A percentile compares a stretch with the other conserved stretches of the same genome.
phyloP scores from a whole-genome alignment of 2,329 filamentous ascomycete species.

The Alternaria viburni region DNA sequence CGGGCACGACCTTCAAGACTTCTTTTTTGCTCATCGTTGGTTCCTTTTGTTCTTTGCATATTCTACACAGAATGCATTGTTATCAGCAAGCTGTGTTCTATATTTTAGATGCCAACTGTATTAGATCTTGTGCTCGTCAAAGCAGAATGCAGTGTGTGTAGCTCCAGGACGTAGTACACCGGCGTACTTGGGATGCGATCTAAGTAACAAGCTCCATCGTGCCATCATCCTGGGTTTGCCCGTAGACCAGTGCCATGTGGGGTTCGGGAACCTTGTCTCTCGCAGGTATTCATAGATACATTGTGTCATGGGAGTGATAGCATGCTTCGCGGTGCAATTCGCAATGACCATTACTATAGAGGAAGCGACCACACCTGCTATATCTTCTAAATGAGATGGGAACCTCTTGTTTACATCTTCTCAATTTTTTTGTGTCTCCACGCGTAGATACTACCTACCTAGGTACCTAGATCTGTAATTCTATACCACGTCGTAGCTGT shows the following conservation, averaged over 20 bases:
- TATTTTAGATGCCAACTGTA: not conserved
- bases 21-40: not conserved
- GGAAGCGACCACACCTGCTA: not conserved
- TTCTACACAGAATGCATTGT: too few species aligned
- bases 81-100: not conserved
- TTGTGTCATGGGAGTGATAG: not conserved
- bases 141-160: not conserved
- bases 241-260: not conserved
- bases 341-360: not conserved
- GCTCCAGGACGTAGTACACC: not conserved
- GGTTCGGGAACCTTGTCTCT: not conserved
- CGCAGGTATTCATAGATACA: not conserved
- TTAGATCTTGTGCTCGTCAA: not conserved
- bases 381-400: not conserved
- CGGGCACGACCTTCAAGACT: conserved; percentile 16
- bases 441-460: not conserved
- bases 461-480: not conserved
- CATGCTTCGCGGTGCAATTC: not conserved
- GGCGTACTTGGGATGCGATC: not conserved
- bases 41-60: not conserved
- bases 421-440: not conserved
- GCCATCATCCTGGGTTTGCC: not conserved
- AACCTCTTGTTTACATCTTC: not conserved
- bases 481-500: not conserved
- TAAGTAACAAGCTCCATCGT: not conserved